These are phyloP conservation scores for Suillus cothurnatus DNA, from an alignment of 768 basidiomycete species.

Conservation along the genomic window DNA sequence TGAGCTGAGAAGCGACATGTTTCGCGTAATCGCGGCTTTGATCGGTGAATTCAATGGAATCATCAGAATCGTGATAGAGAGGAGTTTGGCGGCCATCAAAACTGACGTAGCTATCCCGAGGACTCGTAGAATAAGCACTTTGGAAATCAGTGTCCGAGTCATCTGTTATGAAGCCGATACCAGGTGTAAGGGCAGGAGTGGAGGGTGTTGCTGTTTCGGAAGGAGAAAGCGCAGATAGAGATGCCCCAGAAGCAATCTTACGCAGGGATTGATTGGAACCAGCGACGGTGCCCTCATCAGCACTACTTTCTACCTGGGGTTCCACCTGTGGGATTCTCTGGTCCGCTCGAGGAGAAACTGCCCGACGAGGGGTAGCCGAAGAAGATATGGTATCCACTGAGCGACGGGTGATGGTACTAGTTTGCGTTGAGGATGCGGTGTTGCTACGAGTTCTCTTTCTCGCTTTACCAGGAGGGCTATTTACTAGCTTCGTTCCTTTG, in stretches of 20 bases:
- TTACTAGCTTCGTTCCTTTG: slow-evolving; percentile 35
- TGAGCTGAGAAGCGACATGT: slow-evolving; percentile 33
- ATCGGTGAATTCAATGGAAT: slow-evolving; percentile 32
- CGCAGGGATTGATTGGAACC: slow-evolving; percentile 34
- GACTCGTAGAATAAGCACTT: slow-evolving; percentile 81
- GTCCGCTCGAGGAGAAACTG: slow-evolving; percentile 31
- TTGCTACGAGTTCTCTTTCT: slow-evolving; percentile 55
- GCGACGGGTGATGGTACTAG: slow-evolving; percentile 31
- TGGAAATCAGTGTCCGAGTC: slow-evolving; percentile 88
- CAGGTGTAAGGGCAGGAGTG: slow-evolving; percentile 38
- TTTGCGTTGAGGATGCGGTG: slow-evolving; percentile 65
- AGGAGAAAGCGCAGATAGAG: slow-evolving; percentile 28
- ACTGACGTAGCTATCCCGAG: slow-evolving; percentile 65
- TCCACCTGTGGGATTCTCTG: slow-evolving; percentile 47
- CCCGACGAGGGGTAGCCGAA: slow-evolving; percentile 27
- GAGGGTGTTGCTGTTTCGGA: slow-evolving; percentile 27
- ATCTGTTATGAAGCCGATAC: slow-evolving; percentile 51
- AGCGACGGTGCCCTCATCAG: slow-evolving; percentile 16
- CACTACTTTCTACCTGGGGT: slow-evolving; percentile 24
- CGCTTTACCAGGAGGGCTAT: slow-evolving; percentile 37
- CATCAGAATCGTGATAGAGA: slow-evolving; percentile 29
- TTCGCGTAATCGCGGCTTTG: slow-evolving; percentile 31
- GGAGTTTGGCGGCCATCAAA: slow-evolving; percentile 33
- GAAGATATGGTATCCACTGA: slow-evolving; percentile 26
- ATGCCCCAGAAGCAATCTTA: slow-evolving; percentile 37